Conservation (phyloP, 1,284 basidiomycete species). For the Cutaneotrichosporon dermatis region DNA sequence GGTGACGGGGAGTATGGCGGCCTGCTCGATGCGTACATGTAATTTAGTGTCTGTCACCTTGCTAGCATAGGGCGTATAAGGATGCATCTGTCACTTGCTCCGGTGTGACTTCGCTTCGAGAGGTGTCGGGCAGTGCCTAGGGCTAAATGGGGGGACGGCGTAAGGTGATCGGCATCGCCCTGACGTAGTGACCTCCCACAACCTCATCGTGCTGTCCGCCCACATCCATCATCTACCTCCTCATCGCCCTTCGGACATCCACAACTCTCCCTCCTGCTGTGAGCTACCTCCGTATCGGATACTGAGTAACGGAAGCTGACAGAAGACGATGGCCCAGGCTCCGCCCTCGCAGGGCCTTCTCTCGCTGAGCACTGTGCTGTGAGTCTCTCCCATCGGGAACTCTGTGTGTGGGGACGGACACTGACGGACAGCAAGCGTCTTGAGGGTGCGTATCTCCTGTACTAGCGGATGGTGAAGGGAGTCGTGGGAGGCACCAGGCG, state of each 20-base stretch:
- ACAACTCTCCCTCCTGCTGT: too few species aligned
- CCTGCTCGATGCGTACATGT: constrained; percentile 16
- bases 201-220: too few species aligned
- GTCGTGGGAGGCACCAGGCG: not conserved
- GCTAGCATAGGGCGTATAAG: too few species aligned
- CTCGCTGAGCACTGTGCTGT: constrained; percentile 45
- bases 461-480: not conserved
- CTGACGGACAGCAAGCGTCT: constrained; percentile 42
- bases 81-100: too few species aligned
- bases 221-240: too few species aligned
- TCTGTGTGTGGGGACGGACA: not conserved
- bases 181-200: too few species aligned
- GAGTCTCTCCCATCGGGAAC: constrained; percentile 14
- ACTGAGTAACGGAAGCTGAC: not conserved
- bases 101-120: too few species aligned
- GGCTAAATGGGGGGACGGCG: too few species aligned
- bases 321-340: constrained; percentile 17
- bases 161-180: too few species aligned
- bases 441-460: constrained; percentile 55
- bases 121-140: too few species aligned
- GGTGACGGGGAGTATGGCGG: constrained; percentile 11
- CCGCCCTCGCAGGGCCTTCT: constrained; percentile 35
- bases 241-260: too few species aligned
- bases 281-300: too few species aligned
- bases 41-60: not conserved